Conservation (phyloP, 83 land plant genomes). For the Picea abies region DNA sequence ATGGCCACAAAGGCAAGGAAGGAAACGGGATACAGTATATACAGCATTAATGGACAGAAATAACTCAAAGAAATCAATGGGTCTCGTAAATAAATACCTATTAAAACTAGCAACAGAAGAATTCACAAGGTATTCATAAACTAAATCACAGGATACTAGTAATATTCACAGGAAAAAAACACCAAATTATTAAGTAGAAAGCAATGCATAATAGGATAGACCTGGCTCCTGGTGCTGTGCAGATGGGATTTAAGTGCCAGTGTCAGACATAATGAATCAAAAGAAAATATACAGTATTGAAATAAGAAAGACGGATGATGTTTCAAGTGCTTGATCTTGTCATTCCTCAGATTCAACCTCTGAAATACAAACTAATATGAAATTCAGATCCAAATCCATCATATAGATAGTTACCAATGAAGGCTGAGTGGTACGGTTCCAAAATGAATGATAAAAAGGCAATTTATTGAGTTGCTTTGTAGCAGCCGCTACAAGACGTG, state of each 20-base stretch:
- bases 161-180: no score
- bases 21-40: background rate
- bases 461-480: conserved; percentile 68
- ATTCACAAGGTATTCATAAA: no score
- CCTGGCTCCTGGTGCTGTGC: background rate
- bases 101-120: no score
- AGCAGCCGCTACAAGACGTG: conserved; percentile 91
- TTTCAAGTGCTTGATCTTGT: background rate
- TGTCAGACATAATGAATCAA: background rate
- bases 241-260: background rate
- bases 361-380: background rate
- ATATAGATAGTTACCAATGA: conserved; percentile 61
- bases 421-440: conserved; percentile 96
- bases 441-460: conserved; percentile 98
- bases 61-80: background rate
- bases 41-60: background rate
- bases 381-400: background rate
- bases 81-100: no score
- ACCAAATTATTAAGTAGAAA: no score
- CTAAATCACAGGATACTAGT: no score
- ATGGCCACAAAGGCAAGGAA: background rate
- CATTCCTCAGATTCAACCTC: background rate
- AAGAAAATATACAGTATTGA: background rate
- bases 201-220: no score
- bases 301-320: background rate